phyloP scores from a whole-genome alignment of 2,329 filamentous ascomycete species.

The Chalaropsis ovoidea region DNA sequence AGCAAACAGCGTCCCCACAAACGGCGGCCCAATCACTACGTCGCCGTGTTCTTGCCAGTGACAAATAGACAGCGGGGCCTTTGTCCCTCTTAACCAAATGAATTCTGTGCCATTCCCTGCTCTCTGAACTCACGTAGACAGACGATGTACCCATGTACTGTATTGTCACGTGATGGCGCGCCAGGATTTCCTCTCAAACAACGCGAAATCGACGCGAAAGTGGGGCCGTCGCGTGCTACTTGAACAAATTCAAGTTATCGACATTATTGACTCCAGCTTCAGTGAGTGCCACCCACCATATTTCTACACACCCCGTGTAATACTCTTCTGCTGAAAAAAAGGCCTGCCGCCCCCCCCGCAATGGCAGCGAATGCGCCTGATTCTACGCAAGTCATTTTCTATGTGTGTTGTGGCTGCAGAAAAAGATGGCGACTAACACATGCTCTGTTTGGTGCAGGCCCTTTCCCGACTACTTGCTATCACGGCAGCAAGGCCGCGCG shows the following conservation, averaged over 20 bases:
- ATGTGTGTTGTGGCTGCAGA: neutral
- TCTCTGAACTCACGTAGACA: no score
- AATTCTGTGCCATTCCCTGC: neutral
- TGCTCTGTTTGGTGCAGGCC: neutral
- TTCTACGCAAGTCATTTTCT: neutral
- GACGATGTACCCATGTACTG: neutral
- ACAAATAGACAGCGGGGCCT: neutral
- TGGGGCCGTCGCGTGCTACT: slow-evolving; percentile 18
- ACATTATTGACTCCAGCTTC: no score
- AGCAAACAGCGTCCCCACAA: slow-evolving; percentile 1
- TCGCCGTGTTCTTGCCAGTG: neutral
- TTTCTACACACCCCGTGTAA: no score
- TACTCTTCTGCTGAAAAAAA: neutral
- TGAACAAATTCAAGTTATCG: neutral
- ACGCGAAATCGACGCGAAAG: slow-evolving; percentile 20
- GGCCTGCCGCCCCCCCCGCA: neutral
- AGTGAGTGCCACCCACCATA: no score
- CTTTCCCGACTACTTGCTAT: slow-evolving; percentile 20
- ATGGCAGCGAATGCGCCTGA: neutral
- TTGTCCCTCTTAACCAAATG: no score
- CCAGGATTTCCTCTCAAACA: slow-evolving; percentile 10
- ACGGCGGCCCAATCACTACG: neutral
- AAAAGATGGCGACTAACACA: neutral
- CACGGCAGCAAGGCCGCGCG: slow-evolving; percentile 19
- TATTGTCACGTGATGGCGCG: slow-evolving; percentile 25